These are phyloP conservation scores for Aspergillus oerlinghausenensis DNA, from an alignment of 2,329 filamentous ascomycete species.

Conservation along the genomic window DNA sequence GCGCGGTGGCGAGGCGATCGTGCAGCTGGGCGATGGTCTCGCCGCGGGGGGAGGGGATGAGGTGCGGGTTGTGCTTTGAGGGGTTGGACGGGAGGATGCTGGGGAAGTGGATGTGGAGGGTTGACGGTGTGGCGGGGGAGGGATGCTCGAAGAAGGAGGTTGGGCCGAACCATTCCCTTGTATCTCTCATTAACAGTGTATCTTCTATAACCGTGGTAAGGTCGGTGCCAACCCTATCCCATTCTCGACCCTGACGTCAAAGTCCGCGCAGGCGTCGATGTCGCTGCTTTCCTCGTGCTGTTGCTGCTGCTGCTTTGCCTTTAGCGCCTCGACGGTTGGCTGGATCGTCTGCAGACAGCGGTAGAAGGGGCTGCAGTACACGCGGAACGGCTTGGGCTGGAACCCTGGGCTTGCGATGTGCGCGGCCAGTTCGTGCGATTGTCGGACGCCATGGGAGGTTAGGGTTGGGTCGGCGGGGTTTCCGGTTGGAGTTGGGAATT, in stretches of 20 bases:
- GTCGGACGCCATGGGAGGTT: conserved; percentile 78
- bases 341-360: conserved; percentile 79
- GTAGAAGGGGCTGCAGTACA: conserved; percentile 86
- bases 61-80: conserved; percentile 54
- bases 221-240: conserved; percentile 43
- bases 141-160: conserved; percentile 79
- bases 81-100: conserved; percentile 47
- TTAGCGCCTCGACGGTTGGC: conserved; percentile 51
- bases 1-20: conserved; percentile 66
- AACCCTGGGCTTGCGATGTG: conserved; percentile 29
- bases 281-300: conserved; percentile 16
- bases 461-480: conserved; percentile 84
- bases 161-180: conserved; percentile 84
- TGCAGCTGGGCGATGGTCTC: conserved; percentile 79
- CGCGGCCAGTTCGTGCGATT: conserved; percentile 69
- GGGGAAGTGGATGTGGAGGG: conserved; percentile 63
- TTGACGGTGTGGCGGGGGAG: conserved; percentile 60
- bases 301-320: conserved; percentile 15
- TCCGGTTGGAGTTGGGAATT: conserved; percentile 75
- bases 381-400: conserved; percentile 40
- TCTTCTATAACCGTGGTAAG: not conserved
- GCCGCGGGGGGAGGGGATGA: conserved; percentile 66
- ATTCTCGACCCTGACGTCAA: conserved; percentile 47
- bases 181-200: not conserved
- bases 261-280: conserved; percentile 32